Conservation (phyloP, 2,329 filamentous ascomycete genomes). For the Colletotrichum sp. region DNA sequence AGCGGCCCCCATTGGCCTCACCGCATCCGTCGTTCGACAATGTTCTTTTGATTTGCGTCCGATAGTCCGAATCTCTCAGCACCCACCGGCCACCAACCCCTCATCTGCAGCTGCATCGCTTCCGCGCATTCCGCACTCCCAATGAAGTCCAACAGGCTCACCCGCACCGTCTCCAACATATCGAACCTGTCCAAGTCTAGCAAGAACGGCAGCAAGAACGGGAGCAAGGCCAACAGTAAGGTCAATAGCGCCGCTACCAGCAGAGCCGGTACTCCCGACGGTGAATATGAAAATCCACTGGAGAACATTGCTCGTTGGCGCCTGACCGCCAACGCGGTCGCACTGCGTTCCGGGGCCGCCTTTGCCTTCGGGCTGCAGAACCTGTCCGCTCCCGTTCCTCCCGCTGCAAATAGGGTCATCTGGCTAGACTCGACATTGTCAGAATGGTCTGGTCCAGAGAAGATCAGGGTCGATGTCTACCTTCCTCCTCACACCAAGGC, state of each 20-base stretch:
- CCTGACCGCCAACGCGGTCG: slow-evolving; percentile 45
- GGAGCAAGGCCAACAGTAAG: neutral
- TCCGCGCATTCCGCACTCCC: slow-evolving; percentile 4
- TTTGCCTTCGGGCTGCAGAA: slow-evolving; percentile 48
- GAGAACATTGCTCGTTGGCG: slow-evolving; percentile 49
- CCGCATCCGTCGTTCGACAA: neutral
- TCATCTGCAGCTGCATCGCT: neutral
- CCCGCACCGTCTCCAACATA: slow-evolving; percentile 4
- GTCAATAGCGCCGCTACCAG: slow-evolving; percentile 27
- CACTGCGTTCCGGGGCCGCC: slow-evolving; percentile 48
- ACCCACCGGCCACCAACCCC: neutral
- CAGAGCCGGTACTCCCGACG: slow-evolving; percentile 27
- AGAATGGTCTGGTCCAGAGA: slow-evolving; percentile 35
- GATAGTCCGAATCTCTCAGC: neutral
- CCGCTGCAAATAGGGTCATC: slow-evolving; percentile 40
- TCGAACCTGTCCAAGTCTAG: neutral
- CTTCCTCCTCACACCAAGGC: slow-evolving; percentile 27
- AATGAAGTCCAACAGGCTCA: slow-evolving; percentile 5
- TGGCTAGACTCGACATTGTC: slow-evolving; percentile 49
- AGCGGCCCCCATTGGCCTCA: neutral
- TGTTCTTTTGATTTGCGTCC: neutral
- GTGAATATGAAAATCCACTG: slow-evolving; percentile 46
- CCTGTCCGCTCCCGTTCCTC: slow-evolving; percentile 40
- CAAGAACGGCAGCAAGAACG: neutral
- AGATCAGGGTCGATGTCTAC: slow-evolving; percentile 55